Evolutionary conservation across 2,329 filamentous ascomycete species (phyloP).

Genomic region (Metarhizium brunneum): DNA sequence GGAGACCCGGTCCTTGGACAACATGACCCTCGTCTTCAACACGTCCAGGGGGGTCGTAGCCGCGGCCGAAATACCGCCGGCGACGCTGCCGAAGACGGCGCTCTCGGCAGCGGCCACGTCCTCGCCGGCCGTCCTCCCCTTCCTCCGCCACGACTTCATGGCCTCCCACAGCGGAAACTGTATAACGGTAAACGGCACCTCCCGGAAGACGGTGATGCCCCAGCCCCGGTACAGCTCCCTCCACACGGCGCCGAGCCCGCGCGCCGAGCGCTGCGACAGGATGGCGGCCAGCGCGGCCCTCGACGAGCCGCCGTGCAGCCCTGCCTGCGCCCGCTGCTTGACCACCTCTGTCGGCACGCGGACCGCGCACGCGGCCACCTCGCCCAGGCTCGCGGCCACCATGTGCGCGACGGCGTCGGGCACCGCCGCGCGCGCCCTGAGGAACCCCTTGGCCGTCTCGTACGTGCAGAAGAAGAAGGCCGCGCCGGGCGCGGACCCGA

Average conservation of each 20-base stretch:
- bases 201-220: slow-evolving; percentile 84
- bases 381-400: slow-evolving; percentile 74
- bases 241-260: slow-evolving; percentile 53
- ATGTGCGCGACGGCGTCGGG: slow-evolving; percentile 55
- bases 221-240: slow-evolving; percentile 86
- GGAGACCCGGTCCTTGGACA: slow-evolving; percentile 60
- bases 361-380: slow-evolving; percentile 85
- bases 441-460: slow-evolving; percentile 56
- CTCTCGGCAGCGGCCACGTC: slow-evolving; percentile 66
- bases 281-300: slow-evolving; percentile 62
- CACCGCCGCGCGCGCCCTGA: slow-evolving; percentile 15
- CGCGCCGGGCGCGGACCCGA: slow-evolving; percentile 87
- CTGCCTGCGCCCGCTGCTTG: slow-evolving; percentile 92
- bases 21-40: slow-evolving; percentile 93
- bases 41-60: slow-evolving; percentile 92
- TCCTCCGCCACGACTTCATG: slow-evolving; percentile 60
- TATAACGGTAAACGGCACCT: slow-evolving; percentile 94
- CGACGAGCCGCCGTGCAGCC: slow-evolving; percentile 65
- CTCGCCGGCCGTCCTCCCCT: slow-evolving; percentile 11
- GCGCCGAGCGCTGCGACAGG: slow-evolving; percentile 34
- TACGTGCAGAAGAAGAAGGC: slow-evolving; percentile 97
- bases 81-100: slow-evolving; percentile 72
- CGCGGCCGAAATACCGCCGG: slow-evolving; percentile 77
- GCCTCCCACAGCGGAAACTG: slow-evolving; percentile 97
- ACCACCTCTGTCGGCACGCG: slow-evolving; percentile 93